A percentile compares a stretch with the other conserved stretches of the same genome.
These are phyloP conservation scores for Dillenia suffruticosa DNA, from an alignment of 164 flowering plant genomes.

Conservation along the genomic window DNA sequence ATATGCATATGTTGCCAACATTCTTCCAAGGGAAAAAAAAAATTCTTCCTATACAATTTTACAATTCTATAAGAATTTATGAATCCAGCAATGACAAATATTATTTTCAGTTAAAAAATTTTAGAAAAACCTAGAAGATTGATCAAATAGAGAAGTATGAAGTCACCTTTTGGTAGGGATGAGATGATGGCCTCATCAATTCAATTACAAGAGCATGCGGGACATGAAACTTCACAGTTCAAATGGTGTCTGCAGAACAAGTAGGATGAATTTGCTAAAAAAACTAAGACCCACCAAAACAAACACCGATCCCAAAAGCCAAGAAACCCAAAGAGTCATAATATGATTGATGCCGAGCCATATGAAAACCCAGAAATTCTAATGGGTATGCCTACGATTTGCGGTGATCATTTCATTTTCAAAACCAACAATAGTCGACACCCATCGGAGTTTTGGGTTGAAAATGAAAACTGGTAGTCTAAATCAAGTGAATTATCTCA, in stretches of 20 bases:
- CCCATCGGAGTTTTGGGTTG: no score
- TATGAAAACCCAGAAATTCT: not conserved
- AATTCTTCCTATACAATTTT: no score
- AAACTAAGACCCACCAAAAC: conserved; percentile 22
- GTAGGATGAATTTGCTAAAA: conserved; percentile 22
- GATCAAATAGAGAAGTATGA: no score
- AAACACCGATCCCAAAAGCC: conserved; percentile 20
- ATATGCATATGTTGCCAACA: no score
- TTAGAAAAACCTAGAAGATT: no score
- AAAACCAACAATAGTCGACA: not conserved
- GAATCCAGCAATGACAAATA: no score
- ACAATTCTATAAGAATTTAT: no score
- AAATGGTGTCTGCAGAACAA: conserved; percentile 15
- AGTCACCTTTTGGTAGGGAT: conserved; percentile 15
- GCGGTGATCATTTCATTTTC: not conserved
- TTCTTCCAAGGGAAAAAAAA: no score
- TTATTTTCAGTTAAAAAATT: no score
- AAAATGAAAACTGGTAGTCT: conserved; percentile 2
- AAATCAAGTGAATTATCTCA: not conserved
- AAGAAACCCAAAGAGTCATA: conserved; percentile 11
- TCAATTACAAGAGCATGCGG: conserved; percentile 27
- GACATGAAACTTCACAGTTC: conserved; percentile 17
- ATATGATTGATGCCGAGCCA: conserved; percentile 15
- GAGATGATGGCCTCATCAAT: conserved; percentile 17
- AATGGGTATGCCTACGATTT: no score